Conservation (phyloP, 2,329 filamentous ascomycete species). For the Lecanoromycetidae sp. region DNA sequence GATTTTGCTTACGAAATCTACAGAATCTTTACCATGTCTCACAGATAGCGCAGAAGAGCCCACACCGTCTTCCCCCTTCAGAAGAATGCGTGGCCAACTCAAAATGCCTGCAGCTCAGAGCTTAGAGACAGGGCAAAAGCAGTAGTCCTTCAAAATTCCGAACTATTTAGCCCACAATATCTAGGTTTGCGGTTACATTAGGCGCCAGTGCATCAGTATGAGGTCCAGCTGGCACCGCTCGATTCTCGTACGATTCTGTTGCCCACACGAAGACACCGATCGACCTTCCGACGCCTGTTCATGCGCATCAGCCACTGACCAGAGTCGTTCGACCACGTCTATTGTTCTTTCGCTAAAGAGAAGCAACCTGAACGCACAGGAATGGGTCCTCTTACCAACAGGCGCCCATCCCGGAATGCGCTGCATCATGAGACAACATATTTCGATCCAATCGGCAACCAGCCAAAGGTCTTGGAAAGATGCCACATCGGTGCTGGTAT, state of each 20-base stretch:
- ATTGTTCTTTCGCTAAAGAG: not conserved
- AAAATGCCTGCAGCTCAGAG: too few species aligned
- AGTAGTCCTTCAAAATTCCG: too few species aligned
- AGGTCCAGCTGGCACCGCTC: not conserved
- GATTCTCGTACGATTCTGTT: not conserved
- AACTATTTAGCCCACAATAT: too few species aligned
- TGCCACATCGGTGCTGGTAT: not conserved
- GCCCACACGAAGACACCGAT: slow-evolving; percentile 6
- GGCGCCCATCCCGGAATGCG: slow-evolving; percentile 2
- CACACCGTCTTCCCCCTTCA: too few species aligned
- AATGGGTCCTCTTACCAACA: not conserved
- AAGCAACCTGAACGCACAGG: not conserved
- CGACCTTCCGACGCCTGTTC: not conserved
- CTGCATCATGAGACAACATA: not conserved
- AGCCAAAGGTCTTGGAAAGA: slow-evolving; percentile 6
- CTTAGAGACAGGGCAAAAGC: too few species aligned
- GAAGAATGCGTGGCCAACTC: too few species aligned
- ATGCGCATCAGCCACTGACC: not conserved
- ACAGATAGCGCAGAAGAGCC: too few species aligned
- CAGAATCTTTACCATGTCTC: too few species aligned
- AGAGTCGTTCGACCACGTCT: not conserved
- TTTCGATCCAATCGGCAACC: not conserved
- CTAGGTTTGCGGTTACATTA: too few species aligned
- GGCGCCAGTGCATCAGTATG: not conserved
- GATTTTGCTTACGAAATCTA: too few species aligned